A percentile compares a stretch with the other conserved stretches of the same genome.
Conservation (phyloP, 1,284 basidiomycete species). For the Puccinia hordei region DNA sequence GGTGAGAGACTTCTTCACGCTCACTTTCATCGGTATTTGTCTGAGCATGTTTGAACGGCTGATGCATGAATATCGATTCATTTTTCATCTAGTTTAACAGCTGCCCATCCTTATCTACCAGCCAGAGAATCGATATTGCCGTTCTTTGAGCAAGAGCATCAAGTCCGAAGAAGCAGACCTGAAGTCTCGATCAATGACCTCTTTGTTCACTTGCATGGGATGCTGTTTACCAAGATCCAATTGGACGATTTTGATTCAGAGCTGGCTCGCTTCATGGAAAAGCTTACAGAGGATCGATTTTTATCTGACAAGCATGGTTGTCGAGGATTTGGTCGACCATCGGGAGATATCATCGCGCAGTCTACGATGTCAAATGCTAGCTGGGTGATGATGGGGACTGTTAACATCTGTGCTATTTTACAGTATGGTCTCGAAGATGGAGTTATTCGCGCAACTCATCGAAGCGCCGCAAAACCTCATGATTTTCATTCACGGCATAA, state of each 20-base stretch:
- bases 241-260: conserved; percentile 84
- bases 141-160: conserved; percentile 69
- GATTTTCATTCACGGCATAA: conserved; percentile 7
- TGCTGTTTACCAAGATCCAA: conserved; percentile 91
- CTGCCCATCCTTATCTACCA: conserved; percentile 79
- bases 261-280: conserved; percentile 80
- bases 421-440: conserved; percentile 83
- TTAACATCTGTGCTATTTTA: conserved; percentile 78
- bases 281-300: conserved; percentile 68
- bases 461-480: neutral
- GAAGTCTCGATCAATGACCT: conserved; percentile 78
- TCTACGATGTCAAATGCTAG: conserved; percentile 70
- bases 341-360: conserved; percentile 58
- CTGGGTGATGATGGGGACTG: conserved; percentile 92
- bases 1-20: conserved; percentile 63
- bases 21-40: neutral
- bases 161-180: conserved; percentile 64
- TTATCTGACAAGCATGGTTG: conserved; percentile 33
- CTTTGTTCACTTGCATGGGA: conserved; percentile 88
- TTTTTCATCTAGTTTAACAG: conserved; percentile 65
- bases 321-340: neutral
- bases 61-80: neutral
- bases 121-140: conserved; percentile 83
- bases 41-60: neutral
- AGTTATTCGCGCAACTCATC: conserved; percentile 65